Evolutionary conservation across 1,284 basidiomycete genomes (phyloP), one percentile per base, ranked within the genome.

Genomic region (Tranzscheliella williamsii): DNA sequence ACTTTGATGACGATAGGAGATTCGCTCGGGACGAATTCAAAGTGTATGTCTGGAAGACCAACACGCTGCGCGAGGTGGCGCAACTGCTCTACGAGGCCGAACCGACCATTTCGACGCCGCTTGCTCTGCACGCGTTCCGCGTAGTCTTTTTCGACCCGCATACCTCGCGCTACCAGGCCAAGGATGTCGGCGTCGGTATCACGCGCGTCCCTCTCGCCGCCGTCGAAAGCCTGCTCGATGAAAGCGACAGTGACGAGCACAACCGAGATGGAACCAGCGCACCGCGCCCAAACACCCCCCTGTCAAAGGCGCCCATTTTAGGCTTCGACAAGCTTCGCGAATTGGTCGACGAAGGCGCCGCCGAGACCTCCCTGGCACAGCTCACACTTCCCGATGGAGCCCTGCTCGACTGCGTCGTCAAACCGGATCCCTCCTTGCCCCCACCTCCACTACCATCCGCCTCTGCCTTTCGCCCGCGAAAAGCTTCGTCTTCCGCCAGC

Each of bases 1-100:
- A 70, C 40, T 67, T 71, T 43, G 43, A 49, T n/a, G 6, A 35
- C 11, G 34, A 44, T 2, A n/a, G 12, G 1, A 41, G 46, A 12
- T 15, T 51, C 2, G 6, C 31, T 17, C 38, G 47, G 4, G 65
- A 69, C 21, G 62, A 70, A 41, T 52, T 52, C 32, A 52, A 56
- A 42, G 31, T 72, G 15, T 57, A 71, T 18, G 62, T 61, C 4
- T 72, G 70, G 69, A 65, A 63, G 23, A 70, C 65, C 2, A 69
- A 62, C n/a, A 70, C 70, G 4, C 53, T 72, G 1, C 51, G 70
- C 26, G 68, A 72, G 22, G 33, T 72, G 0, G 53, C 70, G 4
- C 63, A 72, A 20, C 41, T 72, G 41, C 51, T 72, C 0, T 66
- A 61, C 45, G 55, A 64, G 15, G 67, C 58, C 18, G 54, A 68